These are phyloP conservation scores for Pyrenophora graminea DNA, from an alignment of 2,329 filamentous ascomycete genomes.

Conservation along the genomic window DNA sequence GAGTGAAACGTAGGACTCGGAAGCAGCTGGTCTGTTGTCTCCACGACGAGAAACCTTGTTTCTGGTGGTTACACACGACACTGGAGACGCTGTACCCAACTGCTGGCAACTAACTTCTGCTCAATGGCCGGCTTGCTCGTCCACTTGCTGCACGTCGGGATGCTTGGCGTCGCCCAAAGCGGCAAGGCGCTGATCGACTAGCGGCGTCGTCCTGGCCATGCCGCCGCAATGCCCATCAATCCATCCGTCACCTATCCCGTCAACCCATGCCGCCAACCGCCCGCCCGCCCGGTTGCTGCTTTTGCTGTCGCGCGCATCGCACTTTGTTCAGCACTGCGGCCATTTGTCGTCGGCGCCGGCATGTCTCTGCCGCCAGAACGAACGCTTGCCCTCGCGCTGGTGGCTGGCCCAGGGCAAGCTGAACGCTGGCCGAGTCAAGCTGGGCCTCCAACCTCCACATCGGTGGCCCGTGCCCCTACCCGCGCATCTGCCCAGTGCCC, in stretches of 20 bases:
- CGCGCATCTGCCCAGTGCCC: slow-evolving; percentile 23
- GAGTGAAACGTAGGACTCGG: slow-evolving; percentile 24
- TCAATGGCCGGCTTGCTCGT: slow-evolving; percentile 7
- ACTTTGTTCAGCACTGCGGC: slow-evolving; percentile 9
- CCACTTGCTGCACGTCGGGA: slow-evolving; percentile 16
- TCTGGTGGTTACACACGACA: slow-evolving; percentile 1
- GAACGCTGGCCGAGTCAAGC: slow-evolving; percentile 3
- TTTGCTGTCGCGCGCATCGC: slow-evolving; percentile 5
- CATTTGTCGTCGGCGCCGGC: slow-evolving; percentile 5
- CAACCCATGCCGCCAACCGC: slow-evolving; percentile 3
- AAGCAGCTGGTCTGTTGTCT: slow-evolving; percentile 3
- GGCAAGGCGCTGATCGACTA: slow-evolving; percentile 28
- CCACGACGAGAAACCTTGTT: slow-evolving; percentile 3
- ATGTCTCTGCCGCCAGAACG: background rate
- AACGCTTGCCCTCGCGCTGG: slow-evolving; percentile 20
- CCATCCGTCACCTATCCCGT: slow-evolving; percentile 26
- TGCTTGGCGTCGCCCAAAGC: slow-evolving; percentile 20
- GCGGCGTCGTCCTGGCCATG: slow-evolving; percentile 24
- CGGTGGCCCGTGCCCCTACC: slow-evolving; percentile 15
- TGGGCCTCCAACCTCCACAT: slow-evolving; percentile 5
- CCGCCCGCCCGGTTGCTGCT: slow-evolving; percentile 1
- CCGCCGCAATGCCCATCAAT: slow-evolving; percentile 24
- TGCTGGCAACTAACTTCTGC: no score
- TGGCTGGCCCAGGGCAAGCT: slow-evolving; percentile 29
- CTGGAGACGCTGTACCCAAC: no score